Conservation (phyloP, 192 early-diverging fungal genomes). For the Oehlia diaphana region DNA sequence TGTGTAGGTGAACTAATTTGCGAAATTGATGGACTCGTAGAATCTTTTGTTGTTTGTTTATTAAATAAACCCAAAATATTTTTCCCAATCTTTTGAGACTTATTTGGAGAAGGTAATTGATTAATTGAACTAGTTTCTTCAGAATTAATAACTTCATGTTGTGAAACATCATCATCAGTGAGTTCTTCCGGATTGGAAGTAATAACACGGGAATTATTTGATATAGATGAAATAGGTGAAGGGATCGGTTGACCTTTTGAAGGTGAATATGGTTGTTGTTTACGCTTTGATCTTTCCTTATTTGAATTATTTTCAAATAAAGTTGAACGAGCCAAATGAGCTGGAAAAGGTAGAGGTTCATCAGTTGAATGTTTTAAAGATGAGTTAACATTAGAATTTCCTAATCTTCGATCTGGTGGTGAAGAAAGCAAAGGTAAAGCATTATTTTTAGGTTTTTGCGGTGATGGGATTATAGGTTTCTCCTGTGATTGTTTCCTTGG, state of each 20-base stretch:
- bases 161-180: no score
- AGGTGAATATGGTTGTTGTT: not conserved
- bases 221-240: no score
- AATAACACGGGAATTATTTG: not conserved
- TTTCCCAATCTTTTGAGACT: not conserved
- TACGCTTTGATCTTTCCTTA: not conserved
- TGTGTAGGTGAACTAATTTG: not conserved
- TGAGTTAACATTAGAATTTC: not conserved
- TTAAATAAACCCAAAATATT: constrained; percentile 21
- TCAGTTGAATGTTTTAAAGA: not conserved
- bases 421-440: not conserved
- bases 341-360: constrained; percentile 16
- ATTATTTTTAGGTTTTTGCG: not conserved
- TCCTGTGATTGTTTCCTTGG: not conserved
- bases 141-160: not conserved
- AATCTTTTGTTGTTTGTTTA: constrained; percentile 11
- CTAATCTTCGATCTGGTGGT: not conserved
- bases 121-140: not conserved
- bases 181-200: not conserved
- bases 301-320: not conserved
- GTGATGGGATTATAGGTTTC: not conserved
- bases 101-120: not conserved
- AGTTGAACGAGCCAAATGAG: not conserved
- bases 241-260: no score
- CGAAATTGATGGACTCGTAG: not conserved